phyloP scores from a whole-genome alignment of 2,329 filamentous ascomycete genomes.

The Diaporthe vexans region DNA sequence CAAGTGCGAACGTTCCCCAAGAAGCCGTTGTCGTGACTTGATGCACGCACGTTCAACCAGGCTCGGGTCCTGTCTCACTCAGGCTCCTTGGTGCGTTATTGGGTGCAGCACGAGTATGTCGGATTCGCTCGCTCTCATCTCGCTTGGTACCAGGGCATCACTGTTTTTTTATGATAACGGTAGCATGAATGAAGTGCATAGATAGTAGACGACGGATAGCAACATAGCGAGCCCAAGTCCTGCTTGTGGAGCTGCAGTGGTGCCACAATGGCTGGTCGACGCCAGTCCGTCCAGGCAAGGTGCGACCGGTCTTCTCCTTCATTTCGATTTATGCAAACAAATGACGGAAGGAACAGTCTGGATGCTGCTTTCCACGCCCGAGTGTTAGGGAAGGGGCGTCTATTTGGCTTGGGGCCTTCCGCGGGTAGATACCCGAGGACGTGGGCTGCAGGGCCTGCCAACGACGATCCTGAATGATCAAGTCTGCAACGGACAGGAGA shows the following conservation, averaged over 20 bases:
- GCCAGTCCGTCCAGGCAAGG: constrained; percentile 8
- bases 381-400: constrained; percentile 19
- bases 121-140: not conserved
- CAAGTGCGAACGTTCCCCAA: not conserved
- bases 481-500: constrained; percentile 4
- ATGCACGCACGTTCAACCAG: constrained; percentile 15
- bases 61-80: constrained; percentile 32
- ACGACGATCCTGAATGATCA: not conserved
- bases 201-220: not conserved
- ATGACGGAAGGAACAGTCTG: constrained; percentile 36
- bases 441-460: not conserved
- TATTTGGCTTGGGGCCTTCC: not conserved
- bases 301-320: not conserved
- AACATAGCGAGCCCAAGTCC: not conserved
- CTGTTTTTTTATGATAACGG: not conserved
- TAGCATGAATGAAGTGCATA: not conserved
- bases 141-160: not conserved
- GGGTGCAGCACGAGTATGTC: not conserved
- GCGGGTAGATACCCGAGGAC: not conserved
- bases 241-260: not conserved
- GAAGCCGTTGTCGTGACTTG: constrained; percentile 26
- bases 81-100: constrained; percentile 23
- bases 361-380: constrained; percentile 43
- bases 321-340: constrained; percentile 21
- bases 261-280: not conserved